Evolutionary conservation across 1,284 basidiomycete species (phyloP), one percentile per base, ranked within the genome.

Genomic region (Cryptococcus sp.): DNA sequence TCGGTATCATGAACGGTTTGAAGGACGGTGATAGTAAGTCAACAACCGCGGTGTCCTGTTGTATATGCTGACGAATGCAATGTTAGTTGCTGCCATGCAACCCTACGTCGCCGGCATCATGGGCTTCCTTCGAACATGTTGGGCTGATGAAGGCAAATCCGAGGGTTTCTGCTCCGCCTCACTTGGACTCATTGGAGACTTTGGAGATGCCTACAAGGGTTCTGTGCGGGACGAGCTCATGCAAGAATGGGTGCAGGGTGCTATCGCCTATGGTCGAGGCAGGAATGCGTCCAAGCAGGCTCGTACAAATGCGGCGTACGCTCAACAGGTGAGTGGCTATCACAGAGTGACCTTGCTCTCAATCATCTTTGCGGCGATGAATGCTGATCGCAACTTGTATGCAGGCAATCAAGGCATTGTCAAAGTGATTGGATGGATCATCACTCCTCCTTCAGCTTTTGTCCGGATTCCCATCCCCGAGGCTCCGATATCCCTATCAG

Each of bases 1-100:
- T 91, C 10, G 94, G 96, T 48, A 89, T 98, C 63, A 87, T 97
- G 58, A 89, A 91, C 47, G 93, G 91, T 7, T 81, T 97, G 74
- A 93, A 94, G 80, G 85, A 86, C 63, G 89, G 25, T 29, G 55
- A 52, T 38, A 50, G 51, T 51, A 34, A 50, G 48, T 55, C 40
- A 0, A 10, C 8, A 2, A 2, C 29, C 13, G 8, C 10, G 8
- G 29, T 34, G 29, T 34, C 8, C 8, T 34, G 2, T 5, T 29
- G 22, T 29, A 4, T 47, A 20, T 26, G 23, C 54, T 49, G 43
- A 26, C 19, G 13, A 37, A 61, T 34, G 29, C 8, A 6, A 38
- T 52, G 17, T 46, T 50, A 66, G 63, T 60, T 37, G 58, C 67
- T 54, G 60, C 62, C 29, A 83, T 98, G 56, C 80, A 92, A 34